These are phyloP conservation scores for Fusarium sp. DNA, from an alignment of 2,329 filamentous ascomycete genomes.

Conservation along the genomic window DNA sequence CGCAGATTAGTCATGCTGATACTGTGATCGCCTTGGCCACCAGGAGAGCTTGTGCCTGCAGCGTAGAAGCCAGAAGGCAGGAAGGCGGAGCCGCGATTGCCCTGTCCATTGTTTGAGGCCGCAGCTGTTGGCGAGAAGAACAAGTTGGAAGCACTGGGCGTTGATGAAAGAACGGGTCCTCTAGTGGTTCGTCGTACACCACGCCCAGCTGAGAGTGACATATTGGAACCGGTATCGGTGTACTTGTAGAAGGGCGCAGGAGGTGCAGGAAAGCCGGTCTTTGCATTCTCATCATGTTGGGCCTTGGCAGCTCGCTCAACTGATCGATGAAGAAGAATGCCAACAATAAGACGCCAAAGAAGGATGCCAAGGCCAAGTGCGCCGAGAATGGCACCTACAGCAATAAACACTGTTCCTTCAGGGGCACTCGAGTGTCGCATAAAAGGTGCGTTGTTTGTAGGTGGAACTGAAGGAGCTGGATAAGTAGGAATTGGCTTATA, in stretches of 20 bases:
- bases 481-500: constrained; percentile 63
- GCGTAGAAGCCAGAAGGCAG: constrained; percentile 94
- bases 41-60: constrained; percentile 67
- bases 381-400: constrained; percentile 87
- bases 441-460: constrained; percentile 86
- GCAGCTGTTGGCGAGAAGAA: constrained; percentile 97
- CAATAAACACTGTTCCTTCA: constrained; percentile 96
- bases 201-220: constrained; percentile 63
- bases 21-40: constrained; percentile 61
- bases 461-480: constrained; percentile 81
- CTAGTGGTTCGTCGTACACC: constrained; percentile 64
- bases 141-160: constrained; percentile 75
- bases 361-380: constrained; percentile 85
- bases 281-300: constrained; percentile 76
- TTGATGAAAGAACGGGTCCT: constrained; percentile 64
- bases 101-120: constrained; percentile 69
- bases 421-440: constrained; percentile 89
- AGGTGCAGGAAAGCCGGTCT: constrained; percentile 70
- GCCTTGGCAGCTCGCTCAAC: constrained; percentile 86
- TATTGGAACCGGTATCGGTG: constrained; percentile 67
- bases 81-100: constrained; percentile 80
- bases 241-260: constrained; percentile 74
- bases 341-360: constrained; percentile 87
- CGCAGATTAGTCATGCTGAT: constrained; percentile 72
- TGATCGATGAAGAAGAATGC: constrained; percentile 90